Percentiles rank a stretch among this genome's conserved stretches.
phyloP scores from a whole-genome alignment of 345 rosid genomes.

The Lepidium aucheri region DNA sequence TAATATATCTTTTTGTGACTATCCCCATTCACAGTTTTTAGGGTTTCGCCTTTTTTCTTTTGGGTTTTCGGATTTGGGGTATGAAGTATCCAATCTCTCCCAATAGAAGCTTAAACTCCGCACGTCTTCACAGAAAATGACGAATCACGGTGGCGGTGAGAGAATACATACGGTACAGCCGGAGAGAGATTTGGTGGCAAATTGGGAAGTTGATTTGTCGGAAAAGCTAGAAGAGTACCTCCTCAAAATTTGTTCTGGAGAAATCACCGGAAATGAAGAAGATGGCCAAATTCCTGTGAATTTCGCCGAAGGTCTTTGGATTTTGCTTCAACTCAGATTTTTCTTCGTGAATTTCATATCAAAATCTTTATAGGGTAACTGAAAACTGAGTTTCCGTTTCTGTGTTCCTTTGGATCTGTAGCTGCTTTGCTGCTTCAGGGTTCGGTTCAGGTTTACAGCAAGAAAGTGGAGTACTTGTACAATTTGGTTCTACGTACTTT shows the following conservation, averaged over 20 bases:
- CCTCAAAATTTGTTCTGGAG: conserved; percentile 78
- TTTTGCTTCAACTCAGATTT: conserved; percentile 9
- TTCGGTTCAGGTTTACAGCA: conserved; percentile 91
- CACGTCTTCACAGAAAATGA: conserved; percentile 20
- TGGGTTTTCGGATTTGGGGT: not conserved
- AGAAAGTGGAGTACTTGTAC: conserved; percentile 93
- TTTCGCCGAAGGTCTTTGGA: conserved; percentile 76
- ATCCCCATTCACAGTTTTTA: conserved; percentile 1
- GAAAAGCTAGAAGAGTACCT: conserved; percentile 84
- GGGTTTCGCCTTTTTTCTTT: conserved; percentile 9
- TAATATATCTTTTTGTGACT: not conserved
- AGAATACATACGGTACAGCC: conserved; percentile 65
- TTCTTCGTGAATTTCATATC: not conserved
- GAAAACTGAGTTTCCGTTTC: not conserved
- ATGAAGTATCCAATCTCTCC: conserved; percentile 6
- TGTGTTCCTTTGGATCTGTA: conserved; percentile 28
- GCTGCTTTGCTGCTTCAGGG: conserved; percentile 99
- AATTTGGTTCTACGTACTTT: conserved; percentile 85
- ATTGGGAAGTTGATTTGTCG: conserved; percentile 90
- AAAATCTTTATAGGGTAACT: not conserved
- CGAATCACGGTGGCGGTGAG: conserved; percentile 24
- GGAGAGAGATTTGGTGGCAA: conserved; percentile 80
- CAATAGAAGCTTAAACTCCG: not conserved
- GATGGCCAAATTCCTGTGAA: conserved; percentile 42
- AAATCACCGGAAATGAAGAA: conserved; percentile 45